Conservation (phyloP, 176 grass and related monocot species). For the Areca catechu region DNA sequence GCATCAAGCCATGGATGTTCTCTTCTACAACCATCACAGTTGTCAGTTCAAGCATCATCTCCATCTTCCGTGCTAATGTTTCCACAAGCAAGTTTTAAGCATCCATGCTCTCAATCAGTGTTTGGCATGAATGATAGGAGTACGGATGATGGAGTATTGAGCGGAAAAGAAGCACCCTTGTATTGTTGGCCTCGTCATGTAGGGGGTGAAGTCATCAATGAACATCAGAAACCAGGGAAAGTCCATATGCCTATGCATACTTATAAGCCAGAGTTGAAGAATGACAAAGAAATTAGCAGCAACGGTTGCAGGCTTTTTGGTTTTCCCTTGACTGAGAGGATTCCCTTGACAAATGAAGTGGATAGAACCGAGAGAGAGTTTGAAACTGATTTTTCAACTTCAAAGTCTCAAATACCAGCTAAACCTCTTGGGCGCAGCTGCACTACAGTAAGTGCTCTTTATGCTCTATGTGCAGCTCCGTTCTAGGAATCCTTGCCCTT, state of each 20-base stretch:
- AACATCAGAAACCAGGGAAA: constrained; percentile 11
- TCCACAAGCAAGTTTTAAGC: constrained; percentile 25
- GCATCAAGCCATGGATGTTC: constrained; percentile 21
- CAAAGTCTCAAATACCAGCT: background rate
- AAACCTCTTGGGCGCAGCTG: constrained; percentile 4
- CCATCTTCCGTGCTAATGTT: constrained; percentile 78
- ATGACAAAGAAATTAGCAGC: background rate
- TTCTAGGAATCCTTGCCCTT: constrained; percentile 5
- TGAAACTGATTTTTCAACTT: constrained; percentile 2
- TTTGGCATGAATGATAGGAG: background rate
- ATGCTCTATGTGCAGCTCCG: constrained; percentile 5
- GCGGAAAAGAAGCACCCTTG: constrained; percentile 15
- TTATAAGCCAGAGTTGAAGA: constrained; percentile 16
- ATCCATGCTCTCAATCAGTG: constrained; percentile 10
- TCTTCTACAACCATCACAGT: constrained; percentile 13
- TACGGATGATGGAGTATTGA: constrained; percentile 13
- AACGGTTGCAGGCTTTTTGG: constrained; percentile 67
- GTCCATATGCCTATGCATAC: background rate
- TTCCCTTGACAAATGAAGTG: constrained; percentile 22
- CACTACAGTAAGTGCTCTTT: constrained; percentile 5
- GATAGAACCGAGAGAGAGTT: constrained; percentile 15
- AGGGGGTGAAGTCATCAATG: constrained; percentile 16
- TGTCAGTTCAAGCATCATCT: constrained; percentile 36
- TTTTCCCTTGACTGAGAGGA: constrained; percentile 66
- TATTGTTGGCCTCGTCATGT: constrained; percentile 1